phyloP scores from a whole-genome alignment of 2,329 filamentous ascomycete genomes.

The Phaeosphaeriaceae sp. region DNA sequence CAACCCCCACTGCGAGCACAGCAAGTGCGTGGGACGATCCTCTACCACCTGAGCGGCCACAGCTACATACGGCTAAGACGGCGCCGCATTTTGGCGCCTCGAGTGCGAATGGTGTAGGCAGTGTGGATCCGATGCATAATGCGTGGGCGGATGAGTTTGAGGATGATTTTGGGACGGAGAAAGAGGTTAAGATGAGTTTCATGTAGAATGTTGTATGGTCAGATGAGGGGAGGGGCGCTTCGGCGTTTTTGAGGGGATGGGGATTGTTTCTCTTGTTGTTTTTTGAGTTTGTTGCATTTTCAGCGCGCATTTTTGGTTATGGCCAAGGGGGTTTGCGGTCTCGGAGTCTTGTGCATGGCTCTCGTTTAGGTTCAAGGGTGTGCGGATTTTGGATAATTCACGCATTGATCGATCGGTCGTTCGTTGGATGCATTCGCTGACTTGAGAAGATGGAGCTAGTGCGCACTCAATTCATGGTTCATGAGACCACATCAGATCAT shows the following conservation, averaged over 20 bases:
- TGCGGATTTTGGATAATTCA: too few relatives aligned
- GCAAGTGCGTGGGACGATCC: constrained; percentile 22
- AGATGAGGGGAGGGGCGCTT: not conserved
- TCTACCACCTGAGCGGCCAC: constrained; percentile 31
- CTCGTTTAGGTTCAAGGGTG: too few relatives aligned
- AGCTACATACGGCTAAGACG: constrained; percentile 37
- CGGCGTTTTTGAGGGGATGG: not conserved
- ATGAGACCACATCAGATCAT: not conserved
- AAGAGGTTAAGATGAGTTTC: constrained; percentile 59
- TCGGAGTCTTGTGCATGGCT: not conserved
- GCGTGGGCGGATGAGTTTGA: constrained; percentile 58
- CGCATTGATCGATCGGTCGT: too few relatives aligned
- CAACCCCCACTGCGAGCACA: not conserved
- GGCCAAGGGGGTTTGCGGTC: not conserved
- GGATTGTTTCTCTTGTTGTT: not conserved
- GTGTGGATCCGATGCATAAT: constrained; percentile 46
- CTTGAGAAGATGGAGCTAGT: too few relatives aligned
- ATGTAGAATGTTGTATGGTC: constrained; percentile 20
- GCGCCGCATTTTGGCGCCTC: constrained; percentile 15
- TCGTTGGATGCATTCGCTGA: not conserved
- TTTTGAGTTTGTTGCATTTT: not conserved
- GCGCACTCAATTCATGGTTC: not conserved
- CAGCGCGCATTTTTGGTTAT: not conserved
- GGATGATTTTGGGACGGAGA: constrained; percentile 55
- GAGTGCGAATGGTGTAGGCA: constrained; percentile 4